Percentiles rank a stretch among this genome's conserved stretches.
phyloP scores from a whole-genome alignment of 2,329 filamentous ascomycete genomes.

The Fusarium ambrosium region DNA sequence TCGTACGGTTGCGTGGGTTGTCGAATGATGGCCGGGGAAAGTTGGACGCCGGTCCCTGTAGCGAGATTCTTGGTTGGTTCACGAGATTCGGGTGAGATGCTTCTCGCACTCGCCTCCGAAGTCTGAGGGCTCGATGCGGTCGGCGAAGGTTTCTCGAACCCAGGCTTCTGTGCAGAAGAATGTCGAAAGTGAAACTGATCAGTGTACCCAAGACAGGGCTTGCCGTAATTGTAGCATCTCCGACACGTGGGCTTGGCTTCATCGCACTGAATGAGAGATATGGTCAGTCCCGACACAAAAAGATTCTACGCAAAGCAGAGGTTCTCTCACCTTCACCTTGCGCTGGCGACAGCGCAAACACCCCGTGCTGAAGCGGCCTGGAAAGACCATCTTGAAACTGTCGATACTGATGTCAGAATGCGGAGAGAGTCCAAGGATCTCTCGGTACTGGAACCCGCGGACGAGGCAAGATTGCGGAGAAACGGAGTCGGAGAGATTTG shows the following conservation, averaged over 20 bases:
- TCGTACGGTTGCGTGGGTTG: slow-evolving; percentile 38
- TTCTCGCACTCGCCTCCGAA: not conserved
- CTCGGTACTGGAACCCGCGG: slow-evolving; percentile 14
- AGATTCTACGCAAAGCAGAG: not conserved
- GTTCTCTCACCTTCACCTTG: slow-evolving; percentile 48
- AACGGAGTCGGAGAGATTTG: slow-evolving; percentile 2
- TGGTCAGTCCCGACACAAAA: not conserved
- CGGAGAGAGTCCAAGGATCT: not conserved
- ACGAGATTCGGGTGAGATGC: not conserved
- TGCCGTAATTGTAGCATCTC: slow-evolving; percentile 51
- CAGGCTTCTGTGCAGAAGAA: slow-evolving; percentile 18
- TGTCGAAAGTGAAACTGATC: slow-evolving; percentile 54
- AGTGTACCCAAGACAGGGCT: slow-evolving; percentile 52
- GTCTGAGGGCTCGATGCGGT: slow-evolving; percentile 1
- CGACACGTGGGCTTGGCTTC: slow-evolving; percentile 51
- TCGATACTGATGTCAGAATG: not conserved
- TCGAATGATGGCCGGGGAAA: slow-evolving; percentile 18
- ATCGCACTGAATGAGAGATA: slow-evolving; percentile 45
- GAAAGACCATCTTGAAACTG: slow-evolving; percentile 45
- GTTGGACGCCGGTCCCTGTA: not conserved
- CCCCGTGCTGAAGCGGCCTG: slow-evolving; percentile 49
- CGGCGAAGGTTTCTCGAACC: not conserved
- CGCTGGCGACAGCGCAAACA: slow-evolving; percentile 49
- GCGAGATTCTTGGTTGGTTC: not conserved
- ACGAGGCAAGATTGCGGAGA: slow-evolving; percentile 14